Conservation (phyloP, 208 protist genomes). For the Trypanosoma vivax region DNA sequence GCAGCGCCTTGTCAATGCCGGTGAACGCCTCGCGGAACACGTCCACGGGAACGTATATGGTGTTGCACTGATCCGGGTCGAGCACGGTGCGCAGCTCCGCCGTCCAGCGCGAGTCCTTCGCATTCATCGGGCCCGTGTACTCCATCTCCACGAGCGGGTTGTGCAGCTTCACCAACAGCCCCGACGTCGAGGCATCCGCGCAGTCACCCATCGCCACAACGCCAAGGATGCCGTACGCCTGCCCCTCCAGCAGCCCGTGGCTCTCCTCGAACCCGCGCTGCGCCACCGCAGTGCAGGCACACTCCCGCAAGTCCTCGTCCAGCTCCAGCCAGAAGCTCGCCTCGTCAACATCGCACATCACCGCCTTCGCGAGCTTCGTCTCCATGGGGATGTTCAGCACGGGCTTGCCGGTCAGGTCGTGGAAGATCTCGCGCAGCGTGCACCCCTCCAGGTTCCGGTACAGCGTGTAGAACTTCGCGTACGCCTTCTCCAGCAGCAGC, state of each 20-base stretch:
- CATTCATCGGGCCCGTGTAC: constrained; percentile 70
- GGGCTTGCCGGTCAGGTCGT: constrained; percentile 56
- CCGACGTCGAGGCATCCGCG: constrained; percentile 3
- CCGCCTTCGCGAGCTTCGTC: constrained; percentile 20
- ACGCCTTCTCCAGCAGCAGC: constrained; percentile 60
- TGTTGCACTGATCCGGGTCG: constrained; percentile 26
- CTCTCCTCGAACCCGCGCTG: constrained; percentile 28
- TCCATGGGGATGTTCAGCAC: constrained; percentile 34
- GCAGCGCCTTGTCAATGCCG: constrained; percentile 33
- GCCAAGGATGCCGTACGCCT: constrained; percentile 57
- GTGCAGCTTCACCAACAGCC: constrained; percentile 67
- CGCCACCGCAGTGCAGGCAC: constrained; percentile 40
- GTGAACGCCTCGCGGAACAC: constrained; percentile 43
- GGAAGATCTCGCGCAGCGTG: constrained; percentile 47
- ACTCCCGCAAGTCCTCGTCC: constrained; percentile 25
- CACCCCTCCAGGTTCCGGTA: constrained; percentile 57
- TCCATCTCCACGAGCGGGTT: constrained; percentile 53
- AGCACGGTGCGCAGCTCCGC: constrained; percentile 21
- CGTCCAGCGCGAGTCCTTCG: constrained; percentile 43
- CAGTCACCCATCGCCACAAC: constrained; percentile 19
- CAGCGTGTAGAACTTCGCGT: constrained; percentile 81
- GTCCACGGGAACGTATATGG: constrained; percentile 63
- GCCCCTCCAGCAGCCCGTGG: constrained; percentile 45
- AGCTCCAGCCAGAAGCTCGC: constrained; percentile 55
- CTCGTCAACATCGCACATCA: constrained; percentile 47